Percentiles rank a stretch among this genome's conserved stretches.
Evolutionary conservation across 768 basidiomycete genomes (phyloP).

Genomic region (Pleurotus tuber-regium): DNA sequence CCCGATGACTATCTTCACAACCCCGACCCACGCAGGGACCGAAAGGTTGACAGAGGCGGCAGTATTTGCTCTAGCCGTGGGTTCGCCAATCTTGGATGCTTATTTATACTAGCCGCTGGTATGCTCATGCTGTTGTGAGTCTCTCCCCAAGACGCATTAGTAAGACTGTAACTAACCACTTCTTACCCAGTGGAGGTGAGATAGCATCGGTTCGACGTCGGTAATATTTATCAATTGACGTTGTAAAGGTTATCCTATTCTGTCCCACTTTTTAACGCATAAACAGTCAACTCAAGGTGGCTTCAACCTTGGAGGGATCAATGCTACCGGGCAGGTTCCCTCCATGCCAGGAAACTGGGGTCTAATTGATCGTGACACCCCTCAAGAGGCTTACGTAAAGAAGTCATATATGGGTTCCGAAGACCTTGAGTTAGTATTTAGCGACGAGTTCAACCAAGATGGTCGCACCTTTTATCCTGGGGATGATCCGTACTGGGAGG

Average conservation of each 20-base stretch:
- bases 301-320: constrained; percentile 76
- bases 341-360: constrained; percentile 55
- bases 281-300: constrained; percentile 47
- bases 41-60: constrained; percentile 53
- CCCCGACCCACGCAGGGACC: constrained; percentile 55
- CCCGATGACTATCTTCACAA: constrained; percentile 65
- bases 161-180: constrained; percentile 2
- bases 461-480: constrained; percentile 71
- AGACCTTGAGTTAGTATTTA: constrained; percentile 60
- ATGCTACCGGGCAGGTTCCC: constrained; percentile 70
- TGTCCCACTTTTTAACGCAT: constrained; percentile 41
- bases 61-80: constrained; percentile 61
- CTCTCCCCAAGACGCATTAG: background rate
- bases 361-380: constrained; percentile 79
- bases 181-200: constrained; percentile 32
- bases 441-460: constrained; percentile 78
- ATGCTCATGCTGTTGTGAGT: constrained; percentile 59
- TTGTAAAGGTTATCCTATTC: constrained; percentile 44
- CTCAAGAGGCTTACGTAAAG: constrained; percentile 50
- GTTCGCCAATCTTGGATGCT: constrained; percentile 63
- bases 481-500: constrained; percentile 65
- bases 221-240: no score
- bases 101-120: constrained; percentile 50
- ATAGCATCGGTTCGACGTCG: constrained; percentile 4
- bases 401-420: constrained; percentile 51